Percentiles rank a stretch among this genome's conserved stretches.
Conservation (phyloP, 2,329 filamentous ascomycete genomes). For the Rutstroemia sydowiana region DNA sequence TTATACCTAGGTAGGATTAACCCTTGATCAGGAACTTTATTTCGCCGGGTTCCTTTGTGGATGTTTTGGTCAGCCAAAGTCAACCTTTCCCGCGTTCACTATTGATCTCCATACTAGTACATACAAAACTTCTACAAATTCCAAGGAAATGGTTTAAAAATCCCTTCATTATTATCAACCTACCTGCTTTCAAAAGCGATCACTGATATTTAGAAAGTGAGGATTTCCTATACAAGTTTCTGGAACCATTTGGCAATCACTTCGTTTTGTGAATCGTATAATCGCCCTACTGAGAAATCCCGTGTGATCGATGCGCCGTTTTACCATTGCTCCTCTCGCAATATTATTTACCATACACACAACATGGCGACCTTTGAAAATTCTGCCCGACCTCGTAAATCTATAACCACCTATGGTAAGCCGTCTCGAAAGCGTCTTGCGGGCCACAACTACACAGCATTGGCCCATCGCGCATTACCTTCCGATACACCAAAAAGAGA, state of each 20-base stretch:
- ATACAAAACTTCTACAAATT: too few species aligned
- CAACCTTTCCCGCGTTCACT: too few species aligned
- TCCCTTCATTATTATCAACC: too few species aligned
- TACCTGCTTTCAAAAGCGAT: too few species aligned
- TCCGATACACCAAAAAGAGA: constrained; percentile 15
- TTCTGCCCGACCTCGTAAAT: constrained; percentile 21
- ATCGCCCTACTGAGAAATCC: too few species aligned
- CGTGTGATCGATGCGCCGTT: constrained; percentile 5
- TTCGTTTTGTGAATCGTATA: neutral
- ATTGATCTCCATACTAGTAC: too few species aligned
- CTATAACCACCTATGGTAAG: constrained; percentile 30
- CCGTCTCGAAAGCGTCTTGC: constrained; percentile 25
- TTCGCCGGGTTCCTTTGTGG: too few species aligned
- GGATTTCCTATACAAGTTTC: neutral
- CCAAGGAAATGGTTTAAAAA: too few species aligned
- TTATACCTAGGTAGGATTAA: too few species aligned
- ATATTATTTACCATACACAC: neutral
- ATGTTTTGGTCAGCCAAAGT: too few species aligned
- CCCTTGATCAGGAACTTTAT: too few species aligned
- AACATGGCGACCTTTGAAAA: constrained; percentile 27
- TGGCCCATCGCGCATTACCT: constrained; percentile 16
- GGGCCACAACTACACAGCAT: constrained; percentile 20
- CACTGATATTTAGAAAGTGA: neutral
- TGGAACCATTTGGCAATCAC: neutral
- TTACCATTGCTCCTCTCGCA: constrained; percentile 1